Percentiles rank a stretch among this genome's conserved stretches.
Evolutionary conservation across 2,329 filamentous ascomycete genomes (phyloP).

Genomic region (Hymenoscyphus repandus): DNA sequence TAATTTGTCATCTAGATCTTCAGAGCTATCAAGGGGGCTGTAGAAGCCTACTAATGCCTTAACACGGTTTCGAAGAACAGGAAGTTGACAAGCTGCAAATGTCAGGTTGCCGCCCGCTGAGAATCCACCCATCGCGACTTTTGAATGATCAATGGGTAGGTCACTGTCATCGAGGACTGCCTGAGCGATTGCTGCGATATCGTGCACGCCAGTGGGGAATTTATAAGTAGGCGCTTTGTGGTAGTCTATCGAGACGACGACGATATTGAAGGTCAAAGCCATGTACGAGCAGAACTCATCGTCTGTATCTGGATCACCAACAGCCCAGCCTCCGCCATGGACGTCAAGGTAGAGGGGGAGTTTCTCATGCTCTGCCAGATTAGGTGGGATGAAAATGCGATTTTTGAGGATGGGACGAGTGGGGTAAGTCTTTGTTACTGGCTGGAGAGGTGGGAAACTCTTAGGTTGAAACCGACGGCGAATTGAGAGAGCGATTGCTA

Average conservation of each 20-base stretch:
- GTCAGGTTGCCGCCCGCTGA: slow-evolving; percentile 46
- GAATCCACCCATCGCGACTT: slow-evolving; percentile 42
- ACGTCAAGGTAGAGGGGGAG: slow-evolving; percentile 41
- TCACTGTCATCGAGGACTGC: slow-evolving; percentile 38
- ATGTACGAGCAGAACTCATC: slow-evolving; percentile 42
- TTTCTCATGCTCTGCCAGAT: slow-evolving; percentile 5
- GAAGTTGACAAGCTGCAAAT: neutral
- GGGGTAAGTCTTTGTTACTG: slow-evolving; percentile 6
- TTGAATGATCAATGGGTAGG: slow-evolving; percentile 39
- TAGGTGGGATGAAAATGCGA: slow-evolving; percentile 36
- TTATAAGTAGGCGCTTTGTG: slow-evolving; percentile 39
- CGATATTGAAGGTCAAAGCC: slow-evolving; percentile 34
- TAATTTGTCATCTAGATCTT: neutral
- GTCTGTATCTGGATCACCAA: slow-evolving; percentile 39
- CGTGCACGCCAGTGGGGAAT: slow-evolving; percentile 41
- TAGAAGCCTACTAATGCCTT: neutral
- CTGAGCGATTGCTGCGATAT: slow-evolving; percentile 39
- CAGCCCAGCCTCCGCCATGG: slow-evolving; percentile 46
- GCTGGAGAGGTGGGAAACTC: no score
- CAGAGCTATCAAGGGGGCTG: neutral
- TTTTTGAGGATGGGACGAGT: slow-evolving; percentile 20
- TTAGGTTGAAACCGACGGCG: no score
- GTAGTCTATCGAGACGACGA: slow-evolving; percentile 46
- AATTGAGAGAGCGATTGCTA: no score
- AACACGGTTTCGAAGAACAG: neutral